These are phyloP conservation scores for Xylaria acuta DNA, from an alignment of 495 filamentous ascomycete genomes.

Conservation along the genomic window DNA sequence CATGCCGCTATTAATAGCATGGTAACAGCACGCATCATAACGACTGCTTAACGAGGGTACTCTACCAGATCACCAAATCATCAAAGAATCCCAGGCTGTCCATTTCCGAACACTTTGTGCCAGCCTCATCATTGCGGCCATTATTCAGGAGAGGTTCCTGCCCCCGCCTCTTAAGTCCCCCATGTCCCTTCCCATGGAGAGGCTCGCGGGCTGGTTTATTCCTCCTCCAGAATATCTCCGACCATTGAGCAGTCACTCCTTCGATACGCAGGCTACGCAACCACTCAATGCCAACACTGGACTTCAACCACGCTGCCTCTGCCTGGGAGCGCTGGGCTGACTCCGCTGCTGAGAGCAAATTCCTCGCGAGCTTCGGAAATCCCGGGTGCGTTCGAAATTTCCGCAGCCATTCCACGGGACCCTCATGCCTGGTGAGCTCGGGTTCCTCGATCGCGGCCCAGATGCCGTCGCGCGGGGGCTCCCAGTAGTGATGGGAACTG, in stretches of 20 bases:
- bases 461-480: conserved; percentile 10
- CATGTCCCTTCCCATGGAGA: background rate
- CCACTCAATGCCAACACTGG: conserved; percentile 9
- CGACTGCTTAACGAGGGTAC: background rate
- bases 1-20: no score
- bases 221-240: conserved; percentile 18
- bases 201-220: background rate
- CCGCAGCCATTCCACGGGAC: conserved; percentile 8
- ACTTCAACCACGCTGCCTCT: conserved; percentile 5
- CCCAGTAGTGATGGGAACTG: conserved; percentile 4
- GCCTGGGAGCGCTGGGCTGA: background rate
- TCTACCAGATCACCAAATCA: background rate
- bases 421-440: conserved; percentile 1
- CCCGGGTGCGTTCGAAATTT: background rate
- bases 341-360: background rate
- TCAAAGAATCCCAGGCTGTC: background rate
- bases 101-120: background rate
- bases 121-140: background rate
- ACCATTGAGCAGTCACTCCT: background rate
- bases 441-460: conserved; percentile 14
- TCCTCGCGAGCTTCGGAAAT: background rate
- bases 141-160: background rate
- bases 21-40: no score
- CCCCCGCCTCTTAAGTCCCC: background rate
- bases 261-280: conserved; percentile 4